Evolutionary conservation across 2,329 filamentous ascomycete genomes (phyloP).

Genomic region (Penicillium thymicola): DNA sequence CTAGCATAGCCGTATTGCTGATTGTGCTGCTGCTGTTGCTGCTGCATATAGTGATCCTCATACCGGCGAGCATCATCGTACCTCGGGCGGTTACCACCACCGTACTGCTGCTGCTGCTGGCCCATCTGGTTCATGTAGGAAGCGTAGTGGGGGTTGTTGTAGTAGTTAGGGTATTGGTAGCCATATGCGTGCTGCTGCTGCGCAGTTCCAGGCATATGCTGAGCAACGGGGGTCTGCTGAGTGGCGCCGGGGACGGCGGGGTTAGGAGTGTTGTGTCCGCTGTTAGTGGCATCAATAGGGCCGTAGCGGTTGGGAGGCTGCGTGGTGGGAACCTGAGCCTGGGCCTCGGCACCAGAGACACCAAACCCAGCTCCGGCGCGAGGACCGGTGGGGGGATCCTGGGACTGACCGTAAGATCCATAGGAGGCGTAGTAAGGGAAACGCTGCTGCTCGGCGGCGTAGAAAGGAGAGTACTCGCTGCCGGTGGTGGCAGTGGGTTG

Average conservation of each 20-base stretch:
- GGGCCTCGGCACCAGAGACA: constrained; percentile 57
- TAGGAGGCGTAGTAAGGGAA: constrained; percentile 71
- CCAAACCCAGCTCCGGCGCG: constrained; percentile 76
- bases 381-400: constrained; percentile 69
- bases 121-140: constrained; percentile 58
- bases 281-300: constrained; percentile 71
- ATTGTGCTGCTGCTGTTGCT: constrained; percentile 32
- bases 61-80: constrained; percentile 50
- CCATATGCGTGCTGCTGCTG: constrained; percentile 50
- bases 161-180: constrained; percentile 57
- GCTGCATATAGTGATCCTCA: constrained; percentile 42
- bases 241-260: constrained; percentile 61
- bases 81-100: constrained; percentile 48
- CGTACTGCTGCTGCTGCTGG: constrained; percentile 45
- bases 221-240: constrained; percentile 50
- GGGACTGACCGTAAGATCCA: constrained; percentile 61
- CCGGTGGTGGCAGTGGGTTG: constrained; percentile 57
- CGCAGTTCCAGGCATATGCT: constrained; percentile 51
- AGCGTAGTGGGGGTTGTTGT: constrained; percentile 60
- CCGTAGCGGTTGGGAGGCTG: constrained; percentile 73
- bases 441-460: constrained; percentile 71
- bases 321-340: constrained; percentile 58
- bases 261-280: constrained; percentile 87
- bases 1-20: constrained; percentile 55
- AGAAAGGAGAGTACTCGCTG: constrained; percentile 81